Evolutionary conservation across 371 early-diverging fungal genomes (phyloP), one percentile per base, ranked within the genome.

Genomic region (Rhizopus delemar): DNA sequence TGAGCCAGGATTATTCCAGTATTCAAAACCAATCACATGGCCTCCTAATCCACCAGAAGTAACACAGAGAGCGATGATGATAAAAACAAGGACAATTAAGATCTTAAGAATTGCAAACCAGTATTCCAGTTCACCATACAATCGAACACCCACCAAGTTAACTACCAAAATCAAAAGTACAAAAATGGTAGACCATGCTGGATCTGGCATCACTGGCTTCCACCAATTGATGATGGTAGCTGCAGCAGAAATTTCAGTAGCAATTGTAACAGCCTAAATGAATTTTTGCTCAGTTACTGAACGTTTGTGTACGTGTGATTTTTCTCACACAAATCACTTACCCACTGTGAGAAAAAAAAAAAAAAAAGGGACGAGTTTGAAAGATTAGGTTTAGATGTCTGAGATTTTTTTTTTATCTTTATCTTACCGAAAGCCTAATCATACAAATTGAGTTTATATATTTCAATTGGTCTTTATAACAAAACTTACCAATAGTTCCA

Each of bases 401-500:
- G 36, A 36, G 36, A 8, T 36, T 36, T 36, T 36, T 36, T 36
- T 36, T 36, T 36, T 36, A 8, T 36, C 11, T 1, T 6, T 11
- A 36, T 36, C 36, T 36, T 36, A 36, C 36, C 36, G 36, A 36
- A 11, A 36, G 36, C 36, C 36, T 36, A 36, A 36, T 36, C 11
- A 36, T 8, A 48, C 9, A 48, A 15, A 4, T 4, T 29, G 22
- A 5, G 48, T 22, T 48, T 4, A 22, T 28, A 48, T 8, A 28
- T 2, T 11, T 11, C 4, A 16, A 48, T 4, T 22, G 9, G 8
- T 11, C 6, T 6, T 36, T 8, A 36, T 8, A 36, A 36, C 6
- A 36, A 36, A 36, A 67, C 88, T 88, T 41, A 74, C 91, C 92
- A 92, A 73, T 93, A 89, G 62, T 86, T 88, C 92, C 89, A 93